Evolutionary conservation across 2,329 filamentous ascomycete genomes (phyloP), one percentile per base, ranked within the genome.

Genomic region (Colletotrichum theobromicola): DNA sequence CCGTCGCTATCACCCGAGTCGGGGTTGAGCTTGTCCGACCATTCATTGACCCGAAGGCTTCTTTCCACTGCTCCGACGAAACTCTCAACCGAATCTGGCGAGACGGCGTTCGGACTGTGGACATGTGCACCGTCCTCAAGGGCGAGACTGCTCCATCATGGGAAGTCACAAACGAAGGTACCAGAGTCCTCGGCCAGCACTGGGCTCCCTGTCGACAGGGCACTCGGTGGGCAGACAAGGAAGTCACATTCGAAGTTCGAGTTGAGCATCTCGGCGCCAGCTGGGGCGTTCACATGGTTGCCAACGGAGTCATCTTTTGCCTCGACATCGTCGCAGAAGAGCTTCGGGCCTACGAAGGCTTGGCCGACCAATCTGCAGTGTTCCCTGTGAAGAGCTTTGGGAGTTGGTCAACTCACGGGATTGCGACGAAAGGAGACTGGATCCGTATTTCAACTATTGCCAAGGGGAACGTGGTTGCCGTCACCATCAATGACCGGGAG

Each of bases 231-330:
- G 60, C 57, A 10, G 62, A 72, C 13, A 68, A 68, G 3, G 50
- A 58, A n/a, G 35, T 64, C 21, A 24, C 34, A 1, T 75, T 75
- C 26, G 10, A 63, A 8, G 68, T 64, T 16, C 69, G 57, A 4
- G 61, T 72, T 24, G 72, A 72, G 10, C 26, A 26, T 5, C 32
- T n/a, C 4, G 72, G 72, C 3, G 68, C 72, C 15, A 75, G 72
- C 4, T 75, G 72, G 72, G 72, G 72, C 9, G 68, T 75, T 26
- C 72, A 72, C n/a, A 75, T 72, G 72, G 69, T 75, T 8, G 68
- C 72, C 28, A 75, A 75, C 63, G 72, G 72, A 21, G 34, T 75
- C 16, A 58, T 75, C 63, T 67, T 75, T 18, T 75, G 72, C 30
- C 69, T 75, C 12, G 72, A 75, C 16, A 6, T 35, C 5, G 57